Evolutionary conservation across 106 monocot genomes (phyloP), one percentile per base, ranked within the genome.

Genomic region (Apostasia ramifera): DNA sequence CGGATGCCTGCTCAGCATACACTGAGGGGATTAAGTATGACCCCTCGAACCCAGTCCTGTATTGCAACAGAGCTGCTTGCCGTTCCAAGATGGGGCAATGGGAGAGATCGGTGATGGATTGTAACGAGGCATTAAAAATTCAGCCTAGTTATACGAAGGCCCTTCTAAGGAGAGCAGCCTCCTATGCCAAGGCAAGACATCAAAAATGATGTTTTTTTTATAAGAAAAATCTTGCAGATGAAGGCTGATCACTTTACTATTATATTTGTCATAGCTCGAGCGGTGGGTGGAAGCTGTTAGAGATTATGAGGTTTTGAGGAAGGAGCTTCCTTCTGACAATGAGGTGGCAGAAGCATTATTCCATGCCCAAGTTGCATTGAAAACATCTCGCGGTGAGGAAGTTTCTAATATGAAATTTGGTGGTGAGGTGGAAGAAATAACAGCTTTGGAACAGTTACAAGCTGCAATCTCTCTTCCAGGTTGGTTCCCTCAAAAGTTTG

Each of bases 1-100:
- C 50, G 1, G 90, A 83, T 38, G 90, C 90, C 1, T 86, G 79
- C 45, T 56, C 47, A 4, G 81, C 90, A 10, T 86, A 90, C 74
- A 79, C 81, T 1, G 90, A 86, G 55, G 90, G 86, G 2, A 76
- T 90, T 0, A 86, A 54, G 47, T 77, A 75, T 65, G 80, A 90
- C 47, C 80, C 86, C 41, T 79, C 71, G 6, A 90, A 90, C 67
- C 60, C 90, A 0, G 81, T 90, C 4, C 81, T 90, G 4, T 61
- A 83, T 57, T 90, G 90, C 69, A 90, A 90, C 55, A 85, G 90
- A 77, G 90, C 90, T 7, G 83, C 73, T 68, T 90, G 90, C 68
- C 56, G 70, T 5, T 83, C 85, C 40, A 90, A 90, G 63, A 83
- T 90, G 41, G 85, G 81, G 4, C 85, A 83, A 40, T 85, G 80